Base-by-base conservation (phyloP, 495 filamentous ascomycete species). In the Hypoxylon subgilvum region DNA sequence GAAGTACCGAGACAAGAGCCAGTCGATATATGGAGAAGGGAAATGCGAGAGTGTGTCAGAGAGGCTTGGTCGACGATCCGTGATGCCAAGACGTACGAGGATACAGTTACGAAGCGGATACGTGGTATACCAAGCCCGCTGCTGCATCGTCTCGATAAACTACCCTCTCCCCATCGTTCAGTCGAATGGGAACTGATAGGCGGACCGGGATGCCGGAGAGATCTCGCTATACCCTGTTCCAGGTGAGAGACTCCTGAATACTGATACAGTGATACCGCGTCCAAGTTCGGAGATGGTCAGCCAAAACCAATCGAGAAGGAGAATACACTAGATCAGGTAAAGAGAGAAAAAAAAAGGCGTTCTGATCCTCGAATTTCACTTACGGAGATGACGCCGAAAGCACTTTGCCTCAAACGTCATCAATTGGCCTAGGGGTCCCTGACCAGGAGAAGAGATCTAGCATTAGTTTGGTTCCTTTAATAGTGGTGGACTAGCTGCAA, bases 191-290 rank as follows among this genome's bases (percentile, higher is more conserved):
- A 54, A 57, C 44, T 17, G 61, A 46, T 50, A 31, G 23, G 28
- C 61, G 61, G 61, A 59, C 61, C 61, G 61, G 54, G 61, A 59
- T 64, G 54, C 61, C 61, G 61, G 59, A 57, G 59, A 64, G 45
- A 54, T 64, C 14, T 55, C 38, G 41, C 38, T 42, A 43, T 31
- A 55, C 54, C 61, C 45, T 55, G 42, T 49, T 39, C 43, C 32
- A 28, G 34, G 27, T 10, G n/a, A 36, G 28, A 54, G 46, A 44
- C 51, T 52, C 40, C 19, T 48, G n/a, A n/a, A n/a, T n/a, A n/a
- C n/a, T n/a, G n/a, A n/a, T n/a, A n/a, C n/a, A n/a, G n/a, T n/a
- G 13, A 25, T 18, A 57, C 50, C 18, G 27, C 39, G 31, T 31
- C 40, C 27, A 35, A 41, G 34, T 45, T 45, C 27, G 23, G 32